phyloP scores from a whole-genome alignment of 2,329 filamentous ascomycete species.

The Fusarium sambucinum region DNA sequence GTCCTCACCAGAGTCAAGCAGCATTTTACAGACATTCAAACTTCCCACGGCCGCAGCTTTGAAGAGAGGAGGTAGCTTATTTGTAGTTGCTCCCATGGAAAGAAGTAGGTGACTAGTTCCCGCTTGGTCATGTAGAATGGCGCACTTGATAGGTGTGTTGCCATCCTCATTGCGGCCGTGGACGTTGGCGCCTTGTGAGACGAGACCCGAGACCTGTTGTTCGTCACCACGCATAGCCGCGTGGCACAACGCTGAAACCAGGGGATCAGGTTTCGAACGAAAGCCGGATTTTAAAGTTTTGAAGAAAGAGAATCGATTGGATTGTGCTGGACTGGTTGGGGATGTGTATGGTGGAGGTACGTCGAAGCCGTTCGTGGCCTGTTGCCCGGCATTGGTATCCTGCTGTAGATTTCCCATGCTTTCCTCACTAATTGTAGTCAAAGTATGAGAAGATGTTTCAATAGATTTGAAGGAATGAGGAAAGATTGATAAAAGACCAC shows the following conservation, averaged over 20 bases:
- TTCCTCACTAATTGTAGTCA: rapidly evolving
- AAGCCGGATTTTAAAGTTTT: neutral
- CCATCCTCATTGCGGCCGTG: constrained; percentile 18
- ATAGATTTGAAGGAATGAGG: rapidly evolving
- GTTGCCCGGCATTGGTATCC: neutral
- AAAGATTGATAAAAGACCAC: neutral
- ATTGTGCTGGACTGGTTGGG: neutral
- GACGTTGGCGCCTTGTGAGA: constrained; percentile 5
- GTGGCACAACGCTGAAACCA: constrained; percentile 9
- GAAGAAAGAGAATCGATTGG: constrained; percentile 3
- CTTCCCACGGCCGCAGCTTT: neutral
- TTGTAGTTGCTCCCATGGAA: neutral
- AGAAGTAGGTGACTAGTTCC: neutral
- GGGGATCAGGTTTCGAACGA: constrained; percentile 7
- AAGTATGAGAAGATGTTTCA: rapidly evolving
- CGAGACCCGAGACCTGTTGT: neutral
- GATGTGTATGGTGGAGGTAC: neutral
- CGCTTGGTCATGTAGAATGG: neutral
- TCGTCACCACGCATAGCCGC: constrained; percentile 3
- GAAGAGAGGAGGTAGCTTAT: constrained; percentile 2
- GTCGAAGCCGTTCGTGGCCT: neutral
- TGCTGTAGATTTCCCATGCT: neutral
- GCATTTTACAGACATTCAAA: neutral
- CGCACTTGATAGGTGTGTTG: constrained; percentile 7
- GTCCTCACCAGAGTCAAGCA: neutral